A percentile compares a stretch with the other conserved stretches of the same genome.
phyloP scores from a whole-genome alignment of 1,139 yeast genomes.

The Blastobotrys persicus region DNA sequence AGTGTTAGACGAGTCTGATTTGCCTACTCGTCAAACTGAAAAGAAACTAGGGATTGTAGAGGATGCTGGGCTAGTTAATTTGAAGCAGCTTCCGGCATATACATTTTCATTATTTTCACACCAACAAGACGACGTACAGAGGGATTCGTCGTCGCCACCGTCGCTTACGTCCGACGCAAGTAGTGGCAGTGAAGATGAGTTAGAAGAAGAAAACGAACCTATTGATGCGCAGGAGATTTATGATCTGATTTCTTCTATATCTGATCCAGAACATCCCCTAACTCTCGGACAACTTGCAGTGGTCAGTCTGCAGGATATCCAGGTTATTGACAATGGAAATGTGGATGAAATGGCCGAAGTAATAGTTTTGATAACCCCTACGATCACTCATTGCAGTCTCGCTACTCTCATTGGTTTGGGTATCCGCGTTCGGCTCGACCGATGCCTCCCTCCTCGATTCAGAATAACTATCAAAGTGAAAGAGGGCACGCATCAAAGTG shows the following conservation, averaged over 20 bases:
- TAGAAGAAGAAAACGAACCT: slow-evolving; percentile 48
- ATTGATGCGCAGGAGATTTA: slow-evolving; percentile 76
- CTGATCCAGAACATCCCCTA: slow-evolving; percentile 97
- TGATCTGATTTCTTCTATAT: slow-evolving; percentile 78
- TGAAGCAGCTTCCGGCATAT: slow-evolving; percentile 14
- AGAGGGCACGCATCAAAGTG: slow-evolving; percentile 94
- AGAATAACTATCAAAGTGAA: slow-evolving; percentile 77
- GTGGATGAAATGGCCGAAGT: slow-evolving; percentile 67
- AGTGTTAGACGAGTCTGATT: slow-evolving; percentile 66
- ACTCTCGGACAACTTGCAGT: slow-evolving; percentile 94
- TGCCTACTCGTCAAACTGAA: slow-evolving; percentile 62
- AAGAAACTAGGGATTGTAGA: slow-evolving; percentile 15
- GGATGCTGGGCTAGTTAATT: slow-evolving; percentile 17
- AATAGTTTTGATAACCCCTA: slow-evolving; percentile 84
- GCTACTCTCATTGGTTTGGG: slow-evolving; percentile 97
- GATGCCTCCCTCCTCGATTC: slow-evolving; percentile 83
- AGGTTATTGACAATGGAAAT: slow-evolving; percentile 56
- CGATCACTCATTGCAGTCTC: slow-evolving; percentile 94
- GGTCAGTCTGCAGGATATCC: slow-evolving; percentile 78
- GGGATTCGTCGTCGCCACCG: neutral
- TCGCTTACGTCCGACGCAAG: slow-evolving; percentile 15
- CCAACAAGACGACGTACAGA: neutral
- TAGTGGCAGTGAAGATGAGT: slow-evolving; percentile 14
- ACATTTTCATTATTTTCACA: slow-evolving; percentile 5
- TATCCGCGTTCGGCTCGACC: slow-evolving; percentile 82